Evolutionary conservation across 371 early-diverging fungal genomes (phyloP).

Genomic region (Circinella umbellata): DNA sequence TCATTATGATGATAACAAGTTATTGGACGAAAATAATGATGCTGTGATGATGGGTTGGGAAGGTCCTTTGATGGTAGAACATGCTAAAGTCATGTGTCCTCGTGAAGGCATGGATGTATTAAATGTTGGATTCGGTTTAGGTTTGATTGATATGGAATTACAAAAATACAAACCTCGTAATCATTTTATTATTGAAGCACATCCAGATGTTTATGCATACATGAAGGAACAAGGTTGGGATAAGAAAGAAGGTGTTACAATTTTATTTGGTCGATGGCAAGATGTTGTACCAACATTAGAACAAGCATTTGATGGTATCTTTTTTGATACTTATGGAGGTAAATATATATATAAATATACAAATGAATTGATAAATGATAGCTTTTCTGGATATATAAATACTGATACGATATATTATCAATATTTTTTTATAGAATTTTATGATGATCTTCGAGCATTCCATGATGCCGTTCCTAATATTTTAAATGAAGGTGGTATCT

Average conservation of each 20-base stretch:
- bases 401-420: too few relatives aligned
- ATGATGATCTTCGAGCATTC: constrained; percentile 87
- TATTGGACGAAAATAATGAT: constrained; percentile 88
- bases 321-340: constrained; percentile 92
- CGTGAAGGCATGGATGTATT: constrained; percentile 71
- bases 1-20: constrained; percentile 74
- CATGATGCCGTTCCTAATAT: constrained; percentile 84
- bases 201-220: constrained; percentile 92
- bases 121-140: constrained; percentile 93
- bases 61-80: constrained; percentile 89
- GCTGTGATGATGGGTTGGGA: constrained; percentile 99
- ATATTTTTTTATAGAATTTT: constrained; percentile 77
- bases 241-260: constrained; percentile 80
- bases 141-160: constrained; percentile 85
- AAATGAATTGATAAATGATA: too few relatives aligned
- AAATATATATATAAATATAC: background rate
- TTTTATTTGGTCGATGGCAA: constrained; percentile 94
- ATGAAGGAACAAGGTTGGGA: constrained; percentile 89
- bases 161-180: constrained; percentile 72
- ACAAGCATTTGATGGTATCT: constrained; percentile 82
- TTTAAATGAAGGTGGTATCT: constrained; percentile 78
- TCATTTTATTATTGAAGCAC: constrained; percentile 97
- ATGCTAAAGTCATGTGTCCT: constrained; percentile 82
- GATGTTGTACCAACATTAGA: constrained; percentile 82
- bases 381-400: too few relatives aligned